Evolutionary conservation across 768 basidiomycete species (phyloP).

Genomic region (Agrocybe pediades): DNA sequence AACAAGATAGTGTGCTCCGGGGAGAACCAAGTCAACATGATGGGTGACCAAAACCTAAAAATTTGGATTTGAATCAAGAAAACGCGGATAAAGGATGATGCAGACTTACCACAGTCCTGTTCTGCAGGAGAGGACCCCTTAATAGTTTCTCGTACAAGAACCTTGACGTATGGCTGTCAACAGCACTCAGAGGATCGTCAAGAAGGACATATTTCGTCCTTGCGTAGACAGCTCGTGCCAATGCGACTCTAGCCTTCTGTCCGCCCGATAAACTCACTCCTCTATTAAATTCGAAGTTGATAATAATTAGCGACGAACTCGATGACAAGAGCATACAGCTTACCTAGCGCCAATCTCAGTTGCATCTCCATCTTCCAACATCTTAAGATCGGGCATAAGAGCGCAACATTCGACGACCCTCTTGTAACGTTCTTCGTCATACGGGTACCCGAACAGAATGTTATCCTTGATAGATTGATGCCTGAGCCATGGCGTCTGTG

Average conservation of each 20-base stretch:
- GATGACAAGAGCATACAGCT: conserved; percentile 12
- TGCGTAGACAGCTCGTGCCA: conserved; percentile 83
- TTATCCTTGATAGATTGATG: conserved; percentile 80
- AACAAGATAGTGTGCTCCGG: conserved; percentile 71
- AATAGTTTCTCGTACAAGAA: conserved; percentile 32
- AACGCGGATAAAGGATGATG: neutral
- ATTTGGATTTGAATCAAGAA: neutral
- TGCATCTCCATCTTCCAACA: conserved; percentile 83
- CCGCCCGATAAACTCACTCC: conserved; percentile 81
- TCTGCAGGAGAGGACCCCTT: conserved; percentile 29
- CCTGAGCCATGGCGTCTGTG: conserved; percentile 71
- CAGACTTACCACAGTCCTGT: conserved; percentile 32
- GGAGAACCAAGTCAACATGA: conserved; percentile 84
- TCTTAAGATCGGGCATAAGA: conserved; percentile 74
- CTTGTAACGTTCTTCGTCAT: conserved; percentile 73
- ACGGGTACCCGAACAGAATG: conserved; percentile 76
- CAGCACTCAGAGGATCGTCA: conserved; percentile 82
- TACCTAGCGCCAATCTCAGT: conserved; percentile 82
- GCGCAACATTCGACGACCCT: conserved; percentile 86
- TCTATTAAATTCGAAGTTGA: conserved; percentile 27
- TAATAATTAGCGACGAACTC: neutral
- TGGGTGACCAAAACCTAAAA: conserved; percentile 73
- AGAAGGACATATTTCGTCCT: conserved; percentile 69
- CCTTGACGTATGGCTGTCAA: conserved; percentile 47
- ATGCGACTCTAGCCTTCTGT: conserved; percentile 82